phyloP scores from a whole-genome alignment of 176 grass and related monocot species.

The Lolium perenne region DNA sequence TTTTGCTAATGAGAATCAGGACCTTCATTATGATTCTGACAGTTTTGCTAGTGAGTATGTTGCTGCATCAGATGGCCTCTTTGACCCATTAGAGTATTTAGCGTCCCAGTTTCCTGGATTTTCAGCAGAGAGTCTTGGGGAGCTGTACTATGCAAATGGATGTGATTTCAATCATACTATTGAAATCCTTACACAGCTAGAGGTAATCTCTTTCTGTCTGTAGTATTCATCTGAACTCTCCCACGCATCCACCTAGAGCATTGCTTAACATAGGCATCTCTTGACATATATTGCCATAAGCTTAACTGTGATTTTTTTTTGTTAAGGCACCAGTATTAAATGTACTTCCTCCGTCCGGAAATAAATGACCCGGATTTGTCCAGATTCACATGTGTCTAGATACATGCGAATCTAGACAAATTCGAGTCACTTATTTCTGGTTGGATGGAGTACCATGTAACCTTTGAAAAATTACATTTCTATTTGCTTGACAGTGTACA shows the following conservation, averaged over 20 bases:
- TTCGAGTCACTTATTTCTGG: too few relatives aligned
- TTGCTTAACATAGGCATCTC: not conserved
- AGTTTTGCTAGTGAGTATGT: slow-evolving; percentile 58
- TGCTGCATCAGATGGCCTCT: slow-evolving; percentile 50
- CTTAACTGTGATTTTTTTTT: not conserved
- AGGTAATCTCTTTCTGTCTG: slow-evolving; percentile 61
- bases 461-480: not conserved
- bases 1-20: slow-evolving; percentile 57
- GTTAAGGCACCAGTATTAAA: slow-evolving; percentile 5
- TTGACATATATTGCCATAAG: not conserved
- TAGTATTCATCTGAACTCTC: slow-evolving; percentile 4
- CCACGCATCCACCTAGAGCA: not conserved
- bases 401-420: too few relatives aligned
- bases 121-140: slow-evolving; percentile 84
- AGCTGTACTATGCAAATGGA: slow-evolving; percentile 84
- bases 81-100: slow-evolving; percentile 79
- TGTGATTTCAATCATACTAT: slow-evolving; percentile 85
- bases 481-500: not conserved
- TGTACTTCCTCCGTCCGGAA: not conserved
- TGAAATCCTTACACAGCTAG: slow-evolving; percentile 88
- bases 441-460: too few relatives aligned
- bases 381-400: too few relatives aligned
- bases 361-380: too few relatives aligned
- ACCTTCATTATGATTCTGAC: slow-evolving; percentile 53
- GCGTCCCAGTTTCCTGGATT: slow-evolving; percentile 87